Evolutionary conservation across 805 yeast species (phyloP).

Genomic region (Candida xiaguanensis): DNA sequence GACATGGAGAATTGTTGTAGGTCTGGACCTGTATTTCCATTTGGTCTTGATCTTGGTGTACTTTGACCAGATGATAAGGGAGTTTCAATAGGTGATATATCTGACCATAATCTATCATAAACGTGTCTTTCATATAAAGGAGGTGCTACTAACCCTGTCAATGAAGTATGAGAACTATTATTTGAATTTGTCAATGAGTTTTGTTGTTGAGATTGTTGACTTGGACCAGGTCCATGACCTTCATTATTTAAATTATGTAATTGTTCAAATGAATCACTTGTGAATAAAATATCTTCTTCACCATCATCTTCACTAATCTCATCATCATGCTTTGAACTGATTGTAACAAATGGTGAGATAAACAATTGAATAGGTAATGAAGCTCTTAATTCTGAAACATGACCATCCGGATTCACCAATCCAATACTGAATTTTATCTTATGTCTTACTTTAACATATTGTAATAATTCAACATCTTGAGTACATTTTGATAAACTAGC

Average conservation of each 20-base stretch:
- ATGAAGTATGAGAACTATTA: constrained; percentile 26
- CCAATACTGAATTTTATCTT: constrained; percentile 79
- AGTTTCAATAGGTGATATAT: constrained; percentile 49
- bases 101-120: constrained; percentile 76
- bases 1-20: constrained; percentile 31
- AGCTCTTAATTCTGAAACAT: constrained; percentile 86
- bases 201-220: constrained; percentile 4
- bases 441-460: constrained; percentile 79
- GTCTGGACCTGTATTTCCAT: constrained; percentile 8
- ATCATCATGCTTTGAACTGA: constrained; percentile 44
- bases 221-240: too few species aligned
- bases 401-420: constrained; percentile 85
- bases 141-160: constrained; percentile 63
- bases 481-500: constrained; percentile 70
- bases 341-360: constrained; percentile 76
- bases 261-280: constrained; percentile 21
- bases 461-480: constrained; percentile 77
- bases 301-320: constrained; percentile 12
- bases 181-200: constrained; percentile 16
- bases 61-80: constrained; percentile 42
- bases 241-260: constrained; percentile 16
- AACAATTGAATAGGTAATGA: constrained; percentile 77
- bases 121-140: constrained; percentile 81
- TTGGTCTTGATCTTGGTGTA: constrained; percentile 25
- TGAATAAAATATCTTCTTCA: constrained; percentile 30